A percentile compares a stretch with the other conserved stretches of the same genome.
These are phyloP conservation scores for Irpex rosettiformis DNA, from an alignment of 1,284 basidiomycete species.

Conservation along the genomic window DNA sequence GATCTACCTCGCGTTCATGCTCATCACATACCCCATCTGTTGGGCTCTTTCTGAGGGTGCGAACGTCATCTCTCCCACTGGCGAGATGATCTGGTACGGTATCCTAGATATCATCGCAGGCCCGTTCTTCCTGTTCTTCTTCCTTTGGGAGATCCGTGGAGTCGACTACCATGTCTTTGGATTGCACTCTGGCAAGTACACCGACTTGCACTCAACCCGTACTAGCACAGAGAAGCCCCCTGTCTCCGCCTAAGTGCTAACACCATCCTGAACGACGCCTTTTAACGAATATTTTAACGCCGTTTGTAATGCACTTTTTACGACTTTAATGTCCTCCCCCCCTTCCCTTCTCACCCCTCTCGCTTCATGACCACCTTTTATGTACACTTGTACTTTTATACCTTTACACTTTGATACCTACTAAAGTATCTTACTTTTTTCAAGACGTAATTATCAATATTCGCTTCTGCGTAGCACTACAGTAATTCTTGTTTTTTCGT, in stretches of 20 bases:
- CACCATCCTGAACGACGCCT: neutral
- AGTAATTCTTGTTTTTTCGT: too few relatives aligned
- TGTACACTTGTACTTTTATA: too few relatives aligned
- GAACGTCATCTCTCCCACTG: slow-evolving; percentile 38
- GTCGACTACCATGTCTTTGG: slow-evolving; percentile 24
- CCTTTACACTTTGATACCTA: too few relatives aligned
- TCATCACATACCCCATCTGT: slow-evolving; percentile 46
- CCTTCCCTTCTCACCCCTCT: too few relatives aligned
- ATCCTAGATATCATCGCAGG: slow-evolving; percentile 53
- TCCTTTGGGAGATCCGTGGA: slow-evolving; percentile 23
- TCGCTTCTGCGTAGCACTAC: too few relatives aligned
- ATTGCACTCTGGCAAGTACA: slow-evolving; percentile 24
- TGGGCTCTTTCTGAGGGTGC: slow-evolving; percentile 45
- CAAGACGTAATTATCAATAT: too few relatives aligned
- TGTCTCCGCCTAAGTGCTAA: neutral
- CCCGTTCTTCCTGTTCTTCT: slow-evolving; percentile 37
- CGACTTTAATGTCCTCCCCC: neutral
- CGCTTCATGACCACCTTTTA: too few relatives aligned
- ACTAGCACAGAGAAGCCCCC: slow-evolving; percentile 6
- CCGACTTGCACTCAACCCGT: slow-evolving; percentile 17
- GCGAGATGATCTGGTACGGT: slow-evolving; percentile 53
- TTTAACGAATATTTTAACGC: too few relatives aligned
- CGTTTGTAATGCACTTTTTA: neutral
- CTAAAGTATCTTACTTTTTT: too few relatives aligned
- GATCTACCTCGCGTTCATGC: slow-evolving; percentile 42